phyloP scores from a whole-genome alignment of 768 basidiomycete genomes.

The Phlebiopsis gigantea region DNA sequence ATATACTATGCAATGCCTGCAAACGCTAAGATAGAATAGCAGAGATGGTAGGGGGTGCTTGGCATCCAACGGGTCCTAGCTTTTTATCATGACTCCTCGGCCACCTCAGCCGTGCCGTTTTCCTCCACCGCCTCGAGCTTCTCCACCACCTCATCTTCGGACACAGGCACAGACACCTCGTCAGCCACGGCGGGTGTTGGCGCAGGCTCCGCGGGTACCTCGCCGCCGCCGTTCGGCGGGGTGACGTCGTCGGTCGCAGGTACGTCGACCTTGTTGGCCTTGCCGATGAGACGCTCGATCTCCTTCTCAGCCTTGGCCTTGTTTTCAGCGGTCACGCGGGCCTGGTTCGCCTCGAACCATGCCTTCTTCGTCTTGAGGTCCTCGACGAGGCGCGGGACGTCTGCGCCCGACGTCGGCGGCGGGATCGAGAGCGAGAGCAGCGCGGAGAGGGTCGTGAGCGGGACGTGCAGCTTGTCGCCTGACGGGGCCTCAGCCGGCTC shows the following conservation, averaged over 20 bases:
- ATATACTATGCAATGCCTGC: neutral
- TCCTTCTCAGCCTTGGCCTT: slow-evolving; percentile 75
- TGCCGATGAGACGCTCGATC: slow-evolving; percentile 54
- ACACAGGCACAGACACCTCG: slow-evolving; percentile 25
- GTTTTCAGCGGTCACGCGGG: slow-evolving; percentile 71
- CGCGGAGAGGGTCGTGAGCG: slow-evolving; percentile 82
- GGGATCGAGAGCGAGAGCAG: slow-evolving; percentile 86
- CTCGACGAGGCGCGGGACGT: slow-evolving; percentile 80
- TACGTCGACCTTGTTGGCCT: slow-evolving; percentile 31
- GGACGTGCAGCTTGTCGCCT: slow-evolving; percentile 58
- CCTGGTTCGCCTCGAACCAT: slow-evolving; percentile 94
- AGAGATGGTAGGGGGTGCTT: slow-evolving; percentile 6
- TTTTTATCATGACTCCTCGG: slow-evolving; percentile 6
- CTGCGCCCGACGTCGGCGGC: slow-evolving; percentile 70
- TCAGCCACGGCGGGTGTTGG: slow-evolving; percentile 35
- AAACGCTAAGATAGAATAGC: slow-evolving; percentile 7
- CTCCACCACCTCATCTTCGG: slow-evolving; percentile 36
- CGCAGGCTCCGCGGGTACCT: slow-evolving; percentile 40
- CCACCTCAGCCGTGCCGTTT: slow-evolving; percentile 22
- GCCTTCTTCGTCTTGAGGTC: slow-evolving; percentile 92
- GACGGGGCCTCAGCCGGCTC: slow-evolving; percentile 32
- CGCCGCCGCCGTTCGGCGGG: slow-evolving; percentile 35
- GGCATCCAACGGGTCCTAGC: neutral
- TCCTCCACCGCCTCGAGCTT: slow-evolving; percentile 38
- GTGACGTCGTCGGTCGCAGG: slow-evolving; percentile 25